phyloP scores from a whole-genome alignment of 768 basidiomycete species.

The Tylopilus balloui region DNA sequence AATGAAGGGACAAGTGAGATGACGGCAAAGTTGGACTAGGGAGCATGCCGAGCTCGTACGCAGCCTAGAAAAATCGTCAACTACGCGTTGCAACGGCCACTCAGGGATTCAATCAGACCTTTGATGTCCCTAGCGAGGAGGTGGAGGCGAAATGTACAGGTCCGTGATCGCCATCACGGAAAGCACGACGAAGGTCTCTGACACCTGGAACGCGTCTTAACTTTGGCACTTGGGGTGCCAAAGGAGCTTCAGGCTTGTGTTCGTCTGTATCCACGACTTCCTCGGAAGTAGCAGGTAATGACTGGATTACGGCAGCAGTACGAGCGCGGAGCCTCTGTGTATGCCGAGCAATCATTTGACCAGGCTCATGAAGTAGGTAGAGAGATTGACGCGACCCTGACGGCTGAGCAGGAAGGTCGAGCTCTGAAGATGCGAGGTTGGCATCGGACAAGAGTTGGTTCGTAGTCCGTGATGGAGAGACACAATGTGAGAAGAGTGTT shows the following conservation, averaged over 20 bases:
- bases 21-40: not conserved
- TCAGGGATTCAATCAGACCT: conserved; percentile 10
- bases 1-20: conserved; percentile 14
- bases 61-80: conserved; percentile 12
- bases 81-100: not conserved
- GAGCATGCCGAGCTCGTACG: conserved; percentile 23
- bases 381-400: conserved; percentile 10
- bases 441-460: conserved; percentile 4
- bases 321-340: conserved; percentile 25
- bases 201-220: conserved; percentile 24
- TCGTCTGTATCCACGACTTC: conserved; percentile 7
- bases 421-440: conserved; percentile 7
- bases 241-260: not conserved
- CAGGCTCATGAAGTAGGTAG: conserved; percentile 20
- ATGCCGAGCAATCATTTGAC: conserved; percentile 24
- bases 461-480: conserved; percentile 4
- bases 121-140: conserved; percentile 8
- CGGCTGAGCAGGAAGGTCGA: not conserved
- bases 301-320: conserved; percentile 23
- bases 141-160: conserved; percentile 7
- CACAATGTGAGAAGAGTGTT: conserved; percentile 17
- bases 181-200: conserved; percentile 24
- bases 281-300: conserved; percentile 28
- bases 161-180: conserved; percentile 12
- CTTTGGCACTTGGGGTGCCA: conserved; percentile 9